Evolutionary conservation across 2,329 filamentous ascomycete genomes (phyloP), one percentile per base, ranked within the genome.

Genomic region (Incumbomyces lentus): DNA sequence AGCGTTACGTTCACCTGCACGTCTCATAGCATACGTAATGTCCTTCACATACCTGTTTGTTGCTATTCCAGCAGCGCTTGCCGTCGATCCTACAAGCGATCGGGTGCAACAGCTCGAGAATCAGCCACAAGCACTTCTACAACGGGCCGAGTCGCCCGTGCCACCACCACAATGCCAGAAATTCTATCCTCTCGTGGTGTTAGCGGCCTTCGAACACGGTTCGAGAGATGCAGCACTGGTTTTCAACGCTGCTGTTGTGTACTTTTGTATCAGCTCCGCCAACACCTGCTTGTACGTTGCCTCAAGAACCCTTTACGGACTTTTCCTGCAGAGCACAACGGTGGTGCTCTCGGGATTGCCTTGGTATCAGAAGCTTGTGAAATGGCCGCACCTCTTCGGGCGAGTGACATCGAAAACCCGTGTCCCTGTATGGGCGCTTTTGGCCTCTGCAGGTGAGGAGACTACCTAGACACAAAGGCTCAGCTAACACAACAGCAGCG

Each of bases 231-330:
- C 33, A n/a, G 33, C n/a, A 4, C 13, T 14, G 12, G 4, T 4
- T 35, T 52, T 65, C 34, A 63, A 60, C 22, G 51, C 52, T 0
- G 57, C 57, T 12, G 50, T 65, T 1, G 51, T 65, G 1, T 56
- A 62, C 37, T 60, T 60, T 1, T 57, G 56, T 1, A 34, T 65
- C 1, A 62, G 60, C 29, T 56, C 56, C 3, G 60, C 62, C 2
- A 62, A 60, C 46, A 63, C 62, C 1, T 60, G 60, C 31, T 56
- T 65, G 2, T 65, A 63, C 40, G 58, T 64, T 13, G 58, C 62
- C 2, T 64, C 63, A 0, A 53, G 63, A 11, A 58, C 61, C 1
- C 44, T 65, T 0, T 64, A 61, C 40, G 62, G 62, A 1, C 46
- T 65, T 3, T 58, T 59, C 0, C 29, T 38, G 29, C 37, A 33